phyloP scores from a whole-genome alignment of 306 rosid species.

The Pterocarpus santalinus region DNA sequence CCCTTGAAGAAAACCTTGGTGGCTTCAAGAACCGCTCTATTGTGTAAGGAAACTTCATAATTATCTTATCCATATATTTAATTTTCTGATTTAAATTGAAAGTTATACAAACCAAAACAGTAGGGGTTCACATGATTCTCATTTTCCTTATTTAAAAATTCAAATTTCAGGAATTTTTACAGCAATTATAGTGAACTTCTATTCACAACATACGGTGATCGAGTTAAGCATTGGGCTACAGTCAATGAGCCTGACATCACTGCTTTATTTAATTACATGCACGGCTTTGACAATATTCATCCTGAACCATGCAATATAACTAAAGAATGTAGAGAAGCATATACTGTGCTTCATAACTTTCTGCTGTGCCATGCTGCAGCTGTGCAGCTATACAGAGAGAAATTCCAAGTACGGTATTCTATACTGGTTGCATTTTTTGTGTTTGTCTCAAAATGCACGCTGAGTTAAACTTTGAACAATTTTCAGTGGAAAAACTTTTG shows the following conservation, averaged over 20 bases:
- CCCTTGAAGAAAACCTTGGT: background rate
- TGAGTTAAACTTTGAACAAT: no score
- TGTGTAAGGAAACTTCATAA: conserved; percentile 39
- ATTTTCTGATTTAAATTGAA: background rate
- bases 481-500: no score
- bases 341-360: conserved; percentile 45
- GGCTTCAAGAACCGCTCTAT: conserved; percentile 33
- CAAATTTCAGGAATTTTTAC: conserved; percentile 47
- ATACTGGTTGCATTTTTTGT: no score
- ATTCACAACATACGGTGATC: conserved; percentile 52
- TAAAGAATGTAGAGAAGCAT: conserved; percentile 48
- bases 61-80: background rate
- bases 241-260: conserved; percentile 46
- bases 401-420: conserved; percentile 40
- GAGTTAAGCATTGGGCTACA: conserved; percentile 61
- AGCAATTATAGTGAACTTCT: conserved; percentile 48
- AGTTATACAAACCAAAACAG: background rate
- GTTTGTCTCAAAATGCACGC: no score
- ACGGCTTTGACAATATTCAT: conserved; percentile 36
- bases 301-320: conserved; percentile 29
- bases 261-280: conserved; percentile 42
- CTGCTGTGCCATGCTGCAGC: conserved; percentile 52
- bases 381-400: conserved; percentile 44
- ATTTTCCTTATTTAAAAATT: background rate
- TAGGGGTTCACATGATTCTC: background rate